phyloP scores from a whole-genome alignment of 2,329 filamentous ascomycete species.

The Emydomyces testavorans region DNA sequence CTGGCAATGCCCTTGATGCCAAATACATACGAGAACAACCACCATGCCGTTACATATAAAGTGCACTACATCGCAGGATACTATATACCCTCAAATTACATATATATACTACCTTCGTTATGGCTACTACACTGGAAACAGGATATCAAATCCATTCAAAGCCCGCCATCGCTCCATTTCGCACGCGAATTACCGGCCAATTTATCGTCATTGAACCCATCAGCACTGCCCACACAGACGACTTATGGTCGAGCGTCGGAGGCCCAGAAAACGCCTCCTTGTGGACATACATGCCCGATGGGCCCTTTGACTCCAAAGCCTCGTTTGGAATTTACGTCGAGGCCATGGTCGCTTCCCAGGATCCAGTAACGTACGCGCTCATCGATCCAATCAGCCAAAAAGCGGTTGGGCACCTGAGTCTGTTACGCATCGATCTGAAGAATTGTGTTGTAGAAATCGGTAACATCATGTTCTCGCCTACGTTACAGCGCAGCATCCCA shows the following conservation, averaged over 20 bases:
- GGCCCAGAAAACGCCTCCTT: slow-evolving; percentile 22
- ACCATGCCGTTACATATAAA: too few relatives aligned
- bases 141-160: background rate
- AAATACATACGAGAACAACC: too few relatives aligned
- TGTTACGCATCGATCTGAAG: slow-evolving; percentile 39
- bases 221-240: slow-evolving; percentile 21
- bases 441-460: slow-evolving; percentile 49
- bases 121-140: background rate
- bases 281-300: slow-evolving; percentile 35
- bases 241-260: slow-evolving; percentile 24
- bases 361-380: slow-evolving; percentile 39
- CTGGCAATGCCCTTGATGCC: too few relatives aligned
- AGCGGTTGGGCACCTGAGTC: slow-evolving; percentile 33
- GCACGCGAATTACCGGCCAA: slow-evolving; percentile 16
- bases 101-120: too few relatives aligned
- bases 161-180: background rate
- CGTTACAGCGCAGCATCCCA: slow-evolving; percentile 43
- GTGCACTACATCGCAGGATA: too few relatives aligned
- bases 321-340: slow-evolving; percentile 22
- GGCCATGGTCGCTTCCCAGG: slow-evolving; percentile 20
- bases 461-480: slow-evolving; percentile 41
- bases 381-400: slow-evolving; percentile 27
- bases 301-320: slow-evolving; percentile 26
- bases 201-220: slow-evolving; percentile 24
- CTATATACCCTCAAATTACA: too few relatives aligned